Conservation (phyloP, 192 early-diverging fungal species). For the Tieghemiomyces parasiticus region DNA sequence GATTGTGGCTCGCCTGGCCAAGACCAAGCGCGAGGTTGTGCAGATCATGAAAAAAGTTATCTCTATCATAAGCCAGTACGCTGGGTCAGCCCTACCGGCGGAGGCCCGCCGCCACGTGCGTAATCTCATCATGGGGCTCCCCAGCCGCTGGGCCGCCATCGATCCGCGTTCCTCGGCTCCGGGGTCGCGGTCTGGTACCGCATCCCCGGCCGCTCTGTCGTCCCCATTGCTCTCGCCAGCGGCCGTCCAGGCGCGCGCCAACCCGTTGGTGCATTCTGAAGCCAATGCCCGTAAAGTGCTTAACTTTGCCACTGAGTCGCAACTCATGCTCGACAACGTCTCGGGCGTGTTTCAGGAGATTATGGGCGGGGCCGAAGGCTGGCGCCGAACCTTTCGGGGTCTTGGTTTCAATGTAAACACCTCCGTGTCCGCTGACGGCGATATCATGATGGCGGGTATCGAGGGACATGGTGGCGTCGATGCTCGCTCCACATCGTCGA, state of each 20-base stretch:
- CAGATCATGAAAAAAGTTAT: conserved; percentile 74
- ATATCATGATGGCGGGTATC: no score
- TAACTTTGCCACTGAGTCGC: conserved; percentile 28
- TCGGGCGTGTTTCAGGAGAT: conserved; percentile 18
- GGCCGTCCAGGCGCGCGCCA: background rate
- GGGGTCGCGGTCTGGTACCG: conserved; percentile 13
- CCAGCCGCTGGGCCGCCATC: conserved; percentile 41
- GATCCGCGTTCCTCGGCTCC: conserved; percentile 16
- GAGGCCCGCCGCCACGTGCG: conserved; percentile 66
- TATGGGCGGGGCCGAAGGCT: conserved; percentile 22
- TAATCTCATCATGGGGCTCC: conserved; percentile 68
- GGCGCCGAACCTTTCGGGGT: conserved; percentile 10
- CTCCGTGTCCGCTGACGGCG: no score
- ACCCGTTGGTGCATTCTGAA: conserved; percentile 18
- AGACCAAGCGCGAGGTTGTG: conserved; percentile 68
- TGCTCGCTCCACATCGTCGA: no score
- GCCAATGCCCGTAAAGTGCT: conserved; percentile 19
- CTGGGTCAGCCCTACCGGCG: conserved; percentile 66
- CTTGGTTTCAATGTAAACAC: background rate
- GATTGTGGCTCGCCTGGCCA: conserved; percentile 18
- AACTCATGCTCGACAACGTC: conserved; percentile 23
- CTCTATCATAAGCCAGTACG: conserved; percentile 73
- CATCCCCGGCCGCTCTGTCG: conserved; percentile 10
- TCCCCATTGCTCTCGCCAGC: conserved; percentile 13
- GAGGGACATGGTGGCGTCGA: no score